Evolutionary conservation across 495 filamentous ascomycete species (phyloP), one percentile per base, ranked within the genome.

Genomic region (Aspergillus asperescens): DNA sequence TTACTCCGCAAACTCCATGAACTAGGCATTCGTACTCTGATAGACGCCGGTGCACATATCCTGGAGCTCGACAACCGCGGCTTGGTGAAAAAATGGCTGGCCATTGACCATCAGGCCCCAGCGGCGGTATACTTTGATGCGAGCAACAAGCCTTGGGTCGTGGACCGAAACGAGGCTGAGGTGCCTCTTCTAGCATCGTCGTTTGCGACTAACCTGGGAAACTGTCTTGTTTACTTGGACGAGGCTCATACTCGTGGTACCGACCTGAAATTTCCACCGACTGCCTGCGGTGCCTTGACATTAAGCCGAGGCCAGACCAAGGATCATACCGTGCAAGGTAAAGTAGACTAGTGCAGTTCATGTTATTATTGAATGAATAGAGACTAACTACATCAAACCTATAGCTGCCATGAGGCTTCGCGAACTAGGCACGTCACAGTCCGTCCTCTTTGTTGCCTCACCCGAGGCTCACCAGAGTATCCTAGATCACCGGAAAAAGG

Each of bases 161-260:
- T 74, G 0, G 66, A 77, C 50, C 69, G 74, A 18, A 56, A 70
- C 29, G 77, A 75, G 0, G 62, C 47, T 1, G 55, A 58, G 0
- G 76, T 81, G 24, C 67, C 72, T 0, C 69, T 89, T 4, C 61
- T 77, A 3, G 67, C 72, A 0, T 86, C 86, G 0, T 71, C 85
- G 0, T 90, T 79, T 59, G 58, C 72, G 0, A 66, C 77, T 5
- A 72, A 83, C 10, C 68, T 88, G 6, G 77, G 76, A 7, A 39
- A 61, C 0, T 90, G 85, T 57, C 62, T 90, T 0, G 80, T 90
- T 0, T 91, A 83, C 58, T 68, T 90, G 2, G 87, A 90, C 34
- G 81, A 92, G 55, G 80, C 80, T 0, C 87, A 92, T 57, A 90
- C 87, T 0, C 70, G 87, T 57, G 88, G 88, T 0, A 87, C 79